phyloP scores from a whole-genome alignment of 768 basidiomycete species.

The Cystobasidiopsis lactophilus region DNA sequence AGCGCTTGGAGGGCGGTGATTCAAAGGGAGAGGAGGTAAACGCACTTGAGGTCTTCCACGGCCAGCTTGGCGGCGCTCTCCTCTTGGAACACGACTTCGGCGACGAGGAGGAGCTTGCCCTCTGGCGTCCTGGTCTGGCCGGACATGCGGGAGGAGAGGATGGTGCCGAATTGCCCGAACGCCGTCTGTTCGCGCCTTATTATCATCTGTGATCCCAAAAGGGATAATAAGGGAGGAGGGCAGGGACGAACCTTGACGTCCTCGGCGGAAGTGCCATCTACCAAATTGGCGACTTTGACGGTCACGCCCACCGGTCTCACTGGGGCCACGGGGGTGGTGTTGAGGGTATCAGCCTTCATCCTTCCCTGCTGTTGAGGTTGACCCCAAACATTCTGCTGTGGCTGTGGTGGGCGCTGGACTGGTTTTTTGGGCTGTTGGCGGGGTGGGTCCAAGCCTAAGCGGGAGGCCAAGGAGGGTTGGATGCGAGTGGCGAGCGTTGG shows the following conservation, averaged over 20 bases:
- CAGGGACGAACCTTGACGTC: background rate
- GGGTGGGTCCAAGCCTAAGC: no score
- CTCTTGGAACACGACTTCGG: background rate
- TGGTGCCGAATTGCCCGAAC: background rate
- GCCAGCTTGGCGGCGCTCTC: background rate
- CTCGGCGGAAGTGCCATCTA: background rate
- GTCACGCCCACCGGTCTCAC: background rate
- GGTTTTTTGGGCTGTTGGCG: no score
- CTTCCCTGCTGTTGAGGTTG: no score
- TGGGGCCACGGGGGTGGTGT: no score
- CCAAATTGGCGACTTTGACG: background rate
- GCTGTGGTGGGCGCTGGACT: no score
- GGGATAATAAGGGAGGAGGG: no score
- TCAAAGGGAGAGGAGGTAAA: background rate
- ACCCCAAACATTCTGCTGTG: no score
- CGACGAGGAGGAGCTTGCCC: background rate
- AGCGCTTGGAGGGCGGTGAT: no score
- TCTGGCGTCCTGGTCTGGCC: background rate
- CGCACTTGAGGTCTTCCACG: background rate
- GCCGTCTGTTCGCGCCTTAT: background rate
- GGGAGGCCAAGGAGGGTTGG: no score
- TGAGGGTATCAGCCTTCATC: no score
- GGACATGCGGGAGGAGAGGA: background rate
- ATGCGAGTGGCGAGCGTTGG: no score
- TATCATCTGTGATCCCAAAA: background rate